These are phyloP conservation scores for Candida ponderosae DNA, from an alignment of 805 yeast species.

Conservation along the genomic window DNA sequence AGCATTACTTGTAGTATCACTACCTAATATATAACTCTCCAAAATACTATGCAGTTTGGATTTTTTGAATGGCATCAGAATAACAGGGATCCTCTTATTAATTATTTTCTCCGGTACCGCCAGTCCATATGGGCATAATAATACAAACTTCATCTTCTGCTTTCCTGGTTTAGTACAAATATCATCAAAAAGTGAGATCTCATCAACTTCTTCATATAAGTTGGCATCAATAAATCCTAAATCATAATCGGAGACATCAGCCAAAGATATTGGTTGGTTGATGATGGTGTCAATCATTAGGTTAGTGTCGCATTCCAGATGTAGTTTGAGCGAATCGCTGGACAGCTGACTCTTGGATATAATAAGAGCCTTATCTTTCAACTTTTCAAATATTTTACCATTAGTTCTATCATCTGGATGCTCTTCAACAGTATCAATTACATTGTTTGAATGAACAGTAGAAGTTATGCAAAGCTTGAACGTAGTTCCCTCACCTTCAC, in stretches of 20 bases:
- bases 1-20: no score
- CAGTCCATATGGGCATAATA: constrained; percentile 10
- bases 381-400: not conserved
- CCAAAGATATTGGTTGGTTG: not conserved
- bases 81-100: constrained; percentile 5
- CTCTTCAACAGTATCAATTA: not conserved
- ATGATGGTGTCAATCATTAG: constrained; percentile 3
- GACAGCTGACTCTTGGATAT: constrained; percentile 3
- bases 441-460: no score
- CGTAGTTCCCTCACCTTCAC: constrained; percentile 72
- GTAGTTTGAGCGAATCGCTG: constrained; percentile 6
- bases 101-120: constrained; percentile 1
- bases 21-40: not conserved
- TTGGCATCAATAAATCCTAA: constrained; percentile 6
- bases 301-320: constrained; percentile 1
- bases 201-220: constrained; percentile 4
- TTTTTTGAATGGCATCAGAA: constrained; percentile 12
- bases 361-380: constrained; percentile 4
- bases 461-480: constrained; percentile 66
- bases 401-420: not conserved
- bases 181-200: not conserved
- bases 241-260: constrained; percentile 1
- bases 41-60: constrained; percentile 5
- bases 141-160: constrained; percentile 1
- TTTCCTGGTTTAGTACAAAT: no score